Conservation (phyloP, 148 eudicot species). For the Bassia scoparia region DNA sequence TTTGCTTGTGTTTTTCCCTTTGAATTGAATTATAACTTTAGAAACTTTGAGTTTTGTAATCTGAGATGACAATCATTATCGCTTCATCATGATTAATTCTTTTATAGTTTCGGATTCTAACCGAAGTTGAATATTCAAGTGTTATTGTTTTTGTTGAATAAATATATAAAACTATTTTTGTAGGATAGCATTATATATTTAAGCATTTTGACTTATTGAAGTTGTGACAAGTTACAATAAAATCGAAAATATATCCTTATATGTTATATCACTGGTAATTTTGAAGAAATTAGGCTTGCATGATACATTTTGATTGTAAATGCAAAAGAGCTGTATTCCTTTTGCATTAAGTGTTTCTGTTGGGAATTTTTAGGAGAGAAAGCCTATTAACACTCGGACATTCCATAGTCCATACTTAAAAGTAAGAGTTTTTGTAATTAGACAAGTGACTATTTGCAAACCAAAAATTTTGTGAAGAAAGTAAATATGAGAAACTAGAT, state of each 20-base stretch:
- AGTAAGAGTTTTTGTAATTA: background rate
- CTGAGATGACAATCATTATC: background rate
- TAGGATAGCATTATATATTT: too few species aligned
- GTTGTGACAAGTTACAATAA: too few species aligned
- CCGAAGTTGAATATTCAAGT: too few species aligned
- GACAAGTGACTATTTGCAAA: background rate
- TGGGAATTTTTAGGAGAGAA: background rate
- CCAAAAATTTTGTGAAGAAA: background rate
- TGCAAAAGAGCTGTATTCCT: background rate
- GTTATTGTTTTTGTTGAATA: too few species aligned
- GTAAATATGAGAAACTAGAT: background rate
- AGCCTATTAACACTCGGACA: background rate
- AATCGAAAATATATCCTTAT: too few species aligned
- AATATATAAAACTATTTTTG: too few species aligned
- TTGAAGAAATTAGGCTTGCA: background rate
- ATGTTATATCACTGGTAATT: background rate
- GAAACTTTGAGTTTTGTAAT: too few species aligned
- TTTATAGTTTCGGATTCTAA: too few species aligned
- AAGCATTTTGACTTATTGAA: too few species aligned
- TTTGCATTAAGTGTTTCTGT: background rate
- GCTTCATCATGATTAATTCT: too few species aligned
- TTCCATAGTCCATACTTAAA: too few species aligned
- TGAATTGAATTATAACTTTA: background rate
- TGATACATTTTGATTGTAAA: background rate
- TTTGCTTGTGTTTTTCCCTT: background rate